Conservation (phyloP, 306 rosid species). For the Begonia loranthoides region DNA sequence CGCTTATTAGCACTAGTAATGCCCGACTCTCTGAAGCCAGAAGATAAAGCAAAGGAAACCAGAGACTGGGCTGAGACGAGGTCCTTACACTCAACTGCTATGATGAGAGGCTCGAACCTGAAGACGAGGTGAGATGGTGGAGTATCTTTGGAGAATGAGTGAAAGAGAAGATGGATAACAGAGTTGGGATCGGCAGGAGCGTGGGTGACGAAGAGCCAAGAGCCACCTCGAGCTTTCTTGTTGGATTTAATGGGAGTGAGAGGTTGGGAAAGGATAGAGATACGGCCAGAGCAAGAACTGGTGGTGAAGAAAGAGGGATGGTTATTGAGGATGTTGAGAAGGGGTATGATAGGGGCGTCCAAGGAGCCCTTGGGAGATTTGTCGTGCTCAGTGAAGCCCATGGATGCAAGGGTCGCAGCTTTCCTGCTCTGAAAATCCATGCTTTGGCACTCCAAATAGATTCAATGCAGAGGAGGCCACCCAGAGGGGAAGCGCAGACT, state of each 20-base stretch:
- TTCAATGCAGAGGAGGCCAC: no score
- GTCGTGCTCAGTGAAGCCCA: conserved; percentile 42
- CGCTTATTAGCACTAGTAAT: conserved; percentile 65
- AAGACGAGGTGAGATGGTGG: conserved; percentile 46
- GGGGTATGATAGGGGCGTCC: conserved; percentile 66
- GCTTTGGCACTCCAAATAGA: conserved; percentile 1
- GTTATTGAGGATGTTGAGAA: conserved; percentile 44
- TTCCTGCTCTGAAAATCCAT: conserved; percentile 84
- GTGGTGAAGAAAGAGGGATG: conserved; percentile 76
- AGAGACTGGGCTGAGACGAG: conserved; percentile 60
- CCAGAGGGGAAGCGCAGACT: no score
- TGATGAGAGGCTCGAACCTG: conserved; percentile 82
- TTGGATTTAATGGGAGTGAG: conserved; percentile 12
- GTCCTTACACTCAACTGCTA: conserved; percentile 79
- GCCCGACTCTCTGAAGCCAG: conserved; percentile 90
- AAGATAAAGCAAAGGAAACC: conserved; percentile 66
- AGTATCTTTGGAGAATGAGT: conserved; percentile 20
- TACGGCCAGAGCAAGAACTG: conserved; percentile 90
- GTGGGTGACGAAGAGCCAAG: conserved; percentile 81
- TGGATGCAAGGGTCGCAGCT: conserved; percentile 45
- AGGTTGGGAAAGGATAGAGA: conserved; percentile 81
- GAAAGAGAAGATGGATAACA: conserved; percentile 41
- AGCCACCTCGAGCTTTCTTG: conserved; percentile 81
- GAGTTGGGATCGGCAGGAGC: conserved; percentile 56
- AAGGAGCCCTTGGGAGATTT: conserved; percentile 81